phyloP scores from a whole-genome alignment of 345 rosid genomes.

The Acer yangbiense region DNA sequence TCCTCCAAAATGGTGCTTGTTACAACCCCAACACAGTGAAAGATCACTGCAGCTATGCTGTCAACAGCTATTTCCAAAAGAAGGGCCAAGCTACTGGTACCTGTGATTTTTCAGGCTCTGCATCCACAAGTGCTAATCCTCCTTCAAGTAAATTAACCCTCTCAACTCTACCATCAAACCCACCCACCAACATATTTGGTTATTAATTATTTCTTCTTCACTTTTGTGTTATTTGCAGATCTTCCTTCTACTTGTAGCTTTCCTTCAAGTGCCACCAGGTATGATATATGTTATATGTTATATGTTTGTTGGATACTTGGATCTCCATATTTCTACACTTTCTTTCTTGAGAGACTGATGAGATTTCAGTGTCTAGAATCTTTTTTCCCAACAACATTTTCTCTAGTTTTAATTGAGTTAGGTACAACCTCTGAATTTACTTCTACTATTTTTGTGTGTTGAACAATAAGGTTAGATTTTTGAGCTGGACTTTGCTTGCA shows the following conservation, averaged over 20 bases:
- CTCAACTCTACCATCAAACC: background rate
- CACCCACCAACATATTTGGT: background rate
- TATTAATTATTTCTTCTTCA: background rate
- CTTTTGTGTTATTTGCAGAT: conserved; percentile 37
- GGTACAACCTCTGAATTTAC: background rate
- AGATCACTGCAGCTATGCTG: conserved; percentile 89
- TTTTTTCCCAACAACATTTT: background rate
- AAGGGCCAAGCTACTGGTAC: conserved; percentile 52
- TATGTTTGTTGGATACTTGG: background rate
- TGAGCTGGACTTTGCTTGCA: conserved; percentile 21
- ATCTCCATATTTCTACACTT: background rate
- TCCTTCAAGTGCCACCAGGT: conserved; percentile 69
- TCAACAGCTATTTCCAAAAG: conserved; percentile 80
- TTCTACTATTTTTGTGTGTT: too few relatives aligned
- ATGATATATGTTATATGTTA: conserved; percentile 18
- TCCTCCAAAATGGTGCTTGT: conserved; percentile 70
- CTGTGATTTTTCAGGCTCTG: conserved; percentile 82
- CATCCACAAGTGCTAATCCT: conserved; percentile 39
- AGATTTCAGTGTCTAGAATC: conserved; percentile 5
- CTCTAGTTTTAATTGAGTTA: background rate
- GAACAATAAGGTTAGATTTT: background rate
- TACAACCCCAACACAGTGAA: conserved; percentile 80
- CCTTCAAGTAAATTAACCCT: conserved; percentile 41
- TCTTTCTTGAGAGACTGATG: background rate
- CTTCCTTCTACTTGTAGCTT: conserved; percentile 50